Base-by-base conservation (phyloP, 129 eudicot genomes). In the Arctium minus region DNA sequence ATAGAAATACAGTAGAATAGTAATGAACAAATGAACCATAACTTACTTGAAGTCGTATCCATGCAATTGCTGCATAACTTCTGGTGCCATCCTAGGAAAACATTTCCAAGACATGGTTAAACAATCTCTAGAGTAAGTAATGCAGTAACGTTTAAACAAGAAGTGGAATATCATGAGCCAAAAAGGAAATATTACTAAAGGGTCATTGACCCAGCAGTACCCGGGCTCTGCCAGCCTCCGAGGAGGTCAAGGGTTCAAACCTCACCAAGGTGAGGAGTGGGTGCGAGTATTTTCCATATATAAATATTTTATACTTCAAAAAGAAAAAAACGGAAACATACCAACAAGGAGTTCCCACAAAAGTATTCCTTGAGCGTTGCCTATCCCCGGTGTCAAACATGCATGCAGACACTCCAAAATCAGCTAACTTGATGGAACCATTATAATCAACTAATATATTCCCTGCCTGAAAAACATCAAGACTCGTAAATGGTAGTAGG, bases 341-440 rank as follows among this genome's bases (percentile, higher is more conserved):
- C 98, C 98, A 95, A 89, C 98, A 95, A 46, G 98, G 98, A 79
- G 98, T 95, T 74, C 98, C 98, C 81, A 95, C 99, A 86, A 95
- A 95, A 56, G 97, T 95, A 80, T 95, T 95, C 83, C 99, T 87
- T 79, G 97, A 84, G 65, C 97, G 97, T 60, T 93, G 99, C 73
- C 99, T 89, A 86, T 95, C 99, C 42, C 97, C 99, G 53, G 97
- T 83, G 80, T 95, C 99, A 88, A 91, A 95, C 97, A 95, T 95
- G 82, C 97, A 91, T 64, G 99, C 99, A 72, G 99, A 91, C 44
- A 95, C 99, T 69, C 99, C 99, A 80, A 92, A 95, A 85, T 95
- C 99, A 46, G 97, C 99, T 84, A 95, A 79, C 89, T 95, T 95
- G 80, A 95, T 88, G 0, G 91, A 37, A 32, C 99, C 99, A 76